Evolutionary conservation across 129 eudicot species (phyloP).

Genomic region (Saposhnikovia divaricata): DNA sequence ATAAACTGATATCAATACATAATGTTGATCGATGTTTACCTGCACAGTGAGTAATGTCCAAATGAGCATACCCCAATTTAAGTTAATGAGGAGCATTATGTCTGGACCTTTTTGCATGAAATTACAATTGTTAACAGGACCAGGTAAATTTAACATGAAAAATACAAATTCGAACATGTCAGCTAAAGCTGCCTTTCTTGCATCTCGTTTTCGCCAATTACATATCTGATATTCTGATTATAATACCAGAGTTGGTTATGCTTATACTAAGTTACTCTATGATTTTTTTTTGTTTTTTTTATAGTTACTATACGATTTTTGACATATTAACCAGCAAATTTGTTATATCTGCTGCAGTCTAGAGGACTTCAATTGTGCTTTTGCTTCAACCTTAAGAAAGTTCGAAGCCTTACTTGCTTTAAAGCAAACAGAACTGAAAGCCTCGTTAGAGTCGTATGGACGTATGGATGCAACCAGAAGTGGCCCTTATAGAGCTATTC

Average conservation of each 20-base stretch:
- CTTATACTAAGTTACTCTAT: not conserved
- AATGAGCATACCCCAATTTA: not conserved
- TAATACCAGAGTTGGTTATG: not conserved
- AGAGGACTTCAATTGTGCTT: constrained; percentile 61
- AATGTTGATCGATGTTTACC: not conserved
- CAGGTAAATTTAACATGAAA: not conserved
- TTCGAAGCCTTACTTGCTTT: constrained; percentile 51
- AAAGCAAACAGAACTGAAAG: constrained; percentile 35
- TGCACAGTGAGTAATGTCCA: not conserved
- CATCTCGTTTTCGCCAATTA: not conserved
- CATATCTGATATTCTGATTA: not conserved
- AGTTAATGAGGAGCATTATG: not conserved
- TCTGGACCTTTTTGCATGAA: not conserved
- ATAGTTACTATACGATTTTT: not conserved
- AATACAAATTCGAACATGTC: not conserved
- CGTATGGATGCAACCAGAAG: constrained; percentile 48
- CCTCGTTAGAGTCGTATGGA: constrained; percentile 54
- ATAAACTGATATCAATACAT: not conserved
- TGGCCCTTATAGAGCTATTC: constrained; percentile 91
- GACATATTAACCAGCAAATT: constrained; percentile 5
- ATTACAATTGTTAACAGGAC: not conserved
- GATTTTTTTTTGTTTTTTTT: not conserved
- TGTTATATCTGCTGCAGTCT: constrained; percentile 37
- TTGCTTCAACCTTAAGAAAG: constrained; percentile 49
- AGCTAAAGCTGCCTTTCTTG: not conserved